Conservation (phyloP, 257 asterid genomes). For the Ballota nigra region DNA sequence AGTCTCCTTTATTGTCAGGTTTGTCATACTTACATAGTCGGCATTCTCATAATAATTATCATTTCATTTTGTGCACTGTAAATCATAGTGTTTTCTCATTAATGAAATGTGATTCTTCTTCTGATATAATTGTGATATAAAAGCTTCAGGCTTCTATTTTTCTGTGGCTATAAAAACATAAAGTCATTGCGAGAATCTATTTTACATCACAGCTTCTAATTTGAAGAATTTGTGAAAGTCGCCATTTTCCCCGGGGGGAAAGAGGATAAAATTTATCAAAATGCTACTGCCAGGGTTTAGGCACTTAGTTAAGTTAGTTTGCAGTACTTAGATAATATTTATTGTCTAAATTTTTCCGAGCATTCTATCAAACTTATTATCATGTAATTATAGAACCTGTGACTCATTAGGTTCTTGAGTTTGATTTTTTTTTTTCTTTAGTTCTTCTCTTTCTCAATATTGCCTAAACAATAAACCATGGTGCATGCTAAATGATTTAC, state of each 20-base stretch:
- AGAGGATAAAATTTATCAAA: background rate
- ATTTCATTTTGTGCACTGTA: background rate
- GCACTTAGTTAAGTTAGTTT: background rate
- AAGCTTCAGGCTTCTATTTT: background rate
- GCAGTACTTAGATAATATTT: background rate
- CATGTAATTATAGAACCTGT: background rate
- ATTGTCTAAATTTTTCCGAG: background rate
- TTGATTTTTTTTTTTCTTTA: background rate
- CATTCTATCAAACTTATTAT: background rate
- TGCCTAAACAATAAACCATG: background rate
- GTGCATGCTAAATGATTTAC: background rate
- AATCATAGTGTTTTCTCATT: background rate
- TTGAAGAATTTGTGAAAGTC: background rate
- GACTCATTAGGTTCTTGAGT: background rate
- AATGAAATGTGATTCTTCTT: background rate
- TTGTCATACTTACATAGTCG: constrained; percentile 17
- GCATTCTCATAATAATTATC: constrained; percentile 10
- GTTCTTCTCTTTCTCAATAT: constrained; percentile 3
- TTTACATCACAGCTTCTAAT: background rate
- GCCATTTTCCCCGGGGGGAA: background rate
- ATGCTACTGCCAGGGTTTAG: background rate
- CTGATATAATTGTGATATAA: background rate
- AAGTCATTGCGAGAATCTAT: background rate
- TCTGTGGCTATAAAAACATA: background rate
- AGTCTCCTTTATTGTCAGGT: constrained; percentile 97